Conservation (phyloP, 768 basidiomycete genomes). For the Lactifluus subvellereus region DNA sequence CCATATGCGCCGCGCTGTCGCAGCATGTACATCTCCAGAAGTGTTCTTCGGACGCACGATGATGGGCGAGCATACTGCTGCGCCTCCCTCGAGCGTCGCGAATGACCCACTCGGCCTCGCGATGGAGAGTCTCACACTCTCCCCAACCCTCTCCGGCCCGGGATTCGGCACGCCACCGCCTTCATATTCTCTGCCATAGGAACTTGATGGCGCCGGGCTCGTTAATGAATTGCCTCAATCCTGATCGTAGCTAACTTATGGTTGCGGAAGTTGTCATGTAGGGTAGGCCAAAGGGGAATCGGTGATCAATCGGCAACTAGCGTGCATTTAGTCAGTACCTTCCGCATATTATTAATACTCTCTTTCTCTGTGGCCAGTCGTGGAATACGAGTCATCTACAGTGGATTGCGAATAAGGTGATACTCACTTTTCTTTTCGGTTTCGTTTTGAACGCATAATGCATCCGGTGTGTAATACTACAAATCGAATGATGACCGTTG, state of each 20-base stretch:
- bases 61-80: slow-evolving; percentile 34
- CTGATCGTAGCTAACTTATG: background rate
- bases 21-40: slow-evolving; percentile 90
- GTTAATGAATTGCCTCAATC: background rate
- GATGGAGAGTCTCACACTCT: slow-evolving; percentile 33
- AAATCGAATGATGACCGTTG: background rate
- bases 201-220: background rate
- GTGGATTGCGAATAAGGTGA: background rate
- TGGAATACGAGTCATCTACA: background rate
- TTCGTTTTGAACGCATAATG: background rate
- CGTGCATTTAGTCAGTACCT: background rate
- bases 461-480: background rate
- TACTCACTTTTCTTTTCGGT: background rate
- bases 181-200: slow-evolving; percentile 16
- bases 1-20: slow-evolving; percentile 93
- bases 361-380: background rate
- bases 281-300: background rate
- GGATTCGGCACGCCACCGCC: slow-evolving; percentile 18
- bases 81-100: slow-evolving; percentile 30
- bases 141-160: slow-evolving; percentile 5
- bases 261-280: background rate
- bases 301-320: background rate
- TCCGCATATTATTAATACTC: background rate
- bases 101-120: slow-evolving; percentile 38
- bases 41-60: slow-evolving; percentile 61